A percentile compares a stretch with the other conserved stretches of the same genome.
Conservation (phyloP, 768 basidiomycete genomes). For the Pleurotus ostreatus region DNA sequence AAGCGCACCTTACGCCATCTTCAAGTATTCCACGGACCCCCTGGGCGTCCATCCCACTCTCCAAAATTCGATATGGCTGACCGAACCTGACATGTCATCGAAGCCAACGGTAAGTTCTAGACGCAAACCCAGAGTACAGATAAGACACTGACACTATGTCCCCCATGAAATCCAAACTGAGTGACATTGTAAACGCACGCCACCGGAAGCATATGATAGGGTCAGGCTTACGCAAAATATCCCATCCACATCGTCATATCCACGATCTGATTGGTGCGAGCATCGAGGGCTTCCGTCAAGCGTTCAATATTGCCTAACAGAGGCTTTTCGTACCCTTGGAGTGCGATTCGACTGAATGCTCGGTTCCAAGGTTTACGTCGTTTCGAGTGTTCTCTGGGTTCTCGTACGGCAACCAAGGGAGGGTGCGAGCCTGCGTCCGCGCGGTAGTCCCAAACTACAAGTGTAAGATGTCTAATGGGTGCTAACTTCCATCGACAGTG, state of each 20-base stretch:
- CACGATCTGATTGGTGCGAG: slow-evolving; percentile 12
- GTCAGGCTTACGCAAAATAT: slow-evolving; percentile 22
- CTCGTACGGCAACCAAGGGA: slow-evolving; percentile 30
- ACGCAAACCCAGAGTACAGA: neutral
- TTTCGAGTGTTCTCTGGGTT: slow-evolving; percentile 36
- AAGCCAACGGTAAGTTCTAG: neutral
- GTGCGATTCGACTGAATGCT: slow-evolving; percentile 38
- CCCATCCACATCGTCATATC: slow-evolving; percentile 25
- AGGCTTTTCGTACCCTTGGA: slow-evolving; percentile 40
- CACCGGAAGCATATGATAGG: too few species aligned
- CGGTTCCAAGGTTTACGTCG: slow-evolving; percentile 48
- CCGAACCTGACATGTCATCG: slow-evolving; percentile 1
- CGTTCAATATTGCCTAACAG: slow-evolving; percentile 20
- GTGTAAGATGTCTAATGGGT: neutral
- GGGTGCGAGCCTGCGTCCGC: slow-evolving; percentile 32
- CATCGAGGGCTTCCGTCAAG: slow-evolving; percentile 20
- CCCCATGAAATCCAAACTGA: slow-evolving; percentile 35
- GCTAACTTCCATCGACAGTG: neutral
- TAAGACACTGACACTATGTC: slow-evolving; percentile 27
- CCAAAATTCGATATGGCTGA: neutral
- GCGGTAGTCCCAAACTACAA: slow-evolving; percentile 51
- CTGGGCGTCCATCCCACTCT: neutral
- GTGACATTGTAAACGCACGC: too few species aligned
- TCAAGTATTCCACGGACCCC: slow-evolving; percentile 5
- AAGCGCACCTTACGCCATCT: neutral